These are phyloP conservation scores for Planoprotostelium fungivorum DNA, from an alignment of 78 protist species.

Conservation along the genomic window DNA sequence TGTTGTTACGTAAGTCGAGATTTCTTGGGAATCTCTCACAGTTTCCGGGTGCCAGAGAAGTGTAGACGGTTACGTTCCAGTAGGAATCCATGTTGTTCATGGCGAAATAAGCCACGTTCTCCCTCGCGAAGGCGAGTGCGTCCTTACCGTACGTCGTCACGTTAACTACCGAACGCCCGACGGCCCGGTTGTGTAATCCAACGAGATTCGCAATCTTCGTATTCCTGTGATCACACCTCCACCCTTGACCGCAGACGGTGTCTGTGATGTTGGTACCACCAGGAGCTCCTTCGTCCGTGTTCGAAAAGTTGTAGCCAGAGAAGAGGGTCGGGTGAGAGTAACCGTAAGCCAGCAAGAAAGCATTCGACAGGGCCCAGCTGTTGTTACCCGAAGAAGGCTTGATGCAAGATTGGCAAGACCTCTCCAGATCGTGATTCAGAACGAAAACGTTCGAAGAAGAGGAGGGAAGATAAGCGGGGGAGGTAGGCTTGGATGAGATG, in stretches of 20 bases:
- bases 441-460: not conserved
- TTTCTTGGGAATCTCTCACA: not conserved
- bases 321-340: not conserved
- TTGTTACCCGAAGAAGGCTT: not conserved
- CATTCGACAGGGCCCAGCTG: not conserved
- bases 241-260: not conserved
- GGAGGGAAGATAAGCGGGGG: not conserved
- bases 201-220: not conserved
- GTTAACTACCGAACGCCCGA: not conserved
- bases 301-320: not conserved
- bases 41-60: not conserved
- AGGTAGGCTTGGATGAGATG: not conserved
- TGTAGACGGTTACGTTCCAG: not conserved
- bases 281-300: not conserved
- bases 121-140: not conserved
- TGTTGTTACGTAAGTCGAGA: not conserved
- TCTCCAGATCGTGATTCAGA: not conserved
- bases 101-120: not conserved
- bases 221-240: not conserved
- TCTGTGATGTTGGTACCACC: not conserved
- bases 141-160: not conserved
- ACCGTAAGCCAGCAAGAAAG: not conserved
- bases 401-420: not conserved
- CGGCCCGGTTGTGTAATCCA: not conserved
- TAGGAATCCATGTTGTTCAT: not conserved